Base-by-base conservation (phyloP, 495 filamentous ascomycete species). In the Penicillium crystallinum region DNA sequence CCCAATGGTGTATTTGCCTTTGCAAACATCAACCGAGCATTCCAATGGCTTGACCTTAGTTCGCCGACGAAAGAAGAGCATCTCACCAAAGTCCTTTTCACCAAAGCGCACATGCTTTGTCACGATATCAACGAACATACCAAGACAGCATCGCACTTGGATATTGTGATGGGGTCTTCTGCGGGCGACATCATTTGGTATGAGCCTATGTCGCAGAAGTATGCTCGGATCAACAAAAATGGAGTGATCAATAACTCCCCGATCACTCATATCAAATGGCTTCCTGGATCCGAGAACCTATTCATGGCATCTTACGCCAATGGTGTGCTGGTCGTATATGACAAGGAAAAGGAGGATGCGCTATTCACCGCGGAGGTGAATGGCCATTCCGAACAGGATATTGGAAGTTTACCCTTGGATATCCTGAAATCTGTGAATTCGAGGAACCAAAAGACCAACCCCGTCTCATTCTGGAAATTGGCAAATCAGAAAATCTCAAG, bases 111-210 rank as follows among this genome's bases (percentile, higher is more conserved):
- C 61, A 89, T 91, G 60, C 76, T 97, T 38, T 97, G 92, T 62
- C 93, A 98, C 64, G 93, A 97, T 70, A 81, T 96, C 21, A 97
- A 97, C 62, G 73, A 80, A 37, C 49, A 87, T 43, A 97, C 93
- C 23, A 95, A 91, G 66, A 85, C 80, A 37, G 49, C 79, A 9
- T 81, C 75, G 15, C 92, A 97, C 65, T 75, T 97, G 46, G 93
- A 98, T 63, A 76, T 97, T 21, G 83, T 95, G 51, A 90, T 97
- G 84, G 93, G 93, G 6, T 97, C 96, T 52, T 95, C 91, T 2
- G 91, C 90, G 0, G 90, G 90, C 21, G 93, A 98, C 62, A 93
- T 97, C 42, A 91, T 98, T 41, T 98, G 95, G 95, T 98, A 92
- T 74, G 93, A 98, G 71, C 91, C 93, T 11, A 89, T 96, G 62